These are phyloP conservation scores for Fusarium brachygibbosum DNA, from an alignment of 2,329 filamentous ascomycete species.

Conservation along the genomic window DNA sequence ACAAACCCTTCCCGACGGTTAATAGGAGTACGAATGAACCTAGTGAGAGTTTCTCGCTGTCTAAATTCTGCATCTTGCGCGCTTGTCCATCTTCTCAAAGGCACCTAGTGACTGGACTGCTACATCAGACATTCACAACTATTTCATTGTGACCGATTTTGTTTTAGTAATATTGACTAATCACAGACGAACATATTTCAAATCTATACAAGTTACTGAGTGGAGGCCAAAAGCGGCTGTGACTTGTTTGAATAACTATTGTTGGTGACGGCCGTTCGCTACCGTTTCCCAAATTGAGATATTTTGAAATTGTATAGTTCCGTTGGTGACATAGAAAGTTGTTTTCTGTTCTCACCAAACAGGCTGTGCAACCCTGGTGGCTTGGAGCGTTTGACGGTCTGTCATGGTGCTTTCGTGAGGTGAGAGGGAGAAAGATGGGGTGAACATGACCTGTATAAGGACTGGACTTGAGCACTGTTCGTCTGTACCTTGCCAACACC, in stretches of 20 bases:
- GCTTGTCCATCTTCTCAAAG: too few relatives aligned
- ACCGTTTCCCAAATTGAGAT: neutral
- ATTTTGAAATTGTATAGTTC: neutral
- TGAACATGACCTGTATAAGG: neutral
- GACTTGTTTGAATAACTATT: neutral
- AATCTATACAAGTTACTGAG: too few relatives aligned
- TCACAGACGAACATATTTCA: too few relatives aligned
- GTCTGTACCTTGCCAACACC: too few relatives aligned
- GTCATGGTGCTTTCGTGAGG: neutral
- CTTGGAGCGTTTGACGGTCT: neutral
- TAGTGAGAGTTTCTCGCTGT: too few relatives aligned
- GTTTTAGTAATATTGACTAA: too few relatives aligned
- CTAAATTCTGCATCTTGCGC: too few relatives aligned
- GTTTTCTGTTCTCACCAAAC: neutral
- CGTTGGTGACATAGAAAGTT: neutral
- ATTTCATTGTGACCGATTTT: too few relatives aligned
- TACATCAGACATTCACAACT: neutral
- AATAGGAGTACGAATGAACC: neutral
- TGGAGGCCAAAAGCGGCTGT: too few relatives aligned
- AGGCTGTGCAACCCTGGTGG: neutral
- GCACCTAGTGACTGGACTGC: too few relatives aligned
- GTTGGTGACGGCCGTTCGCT: neutral
- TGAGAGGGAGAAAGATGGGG: neutral
- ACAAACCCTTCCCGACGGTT: too few relatives aligned
- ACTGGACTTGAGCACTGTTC: neutral